Evolutionary conservation across 73 alveolate species (phyloP), one percentile per base, ranked within the genome.

Genomic region (Paramecium bursaria): DNA sequence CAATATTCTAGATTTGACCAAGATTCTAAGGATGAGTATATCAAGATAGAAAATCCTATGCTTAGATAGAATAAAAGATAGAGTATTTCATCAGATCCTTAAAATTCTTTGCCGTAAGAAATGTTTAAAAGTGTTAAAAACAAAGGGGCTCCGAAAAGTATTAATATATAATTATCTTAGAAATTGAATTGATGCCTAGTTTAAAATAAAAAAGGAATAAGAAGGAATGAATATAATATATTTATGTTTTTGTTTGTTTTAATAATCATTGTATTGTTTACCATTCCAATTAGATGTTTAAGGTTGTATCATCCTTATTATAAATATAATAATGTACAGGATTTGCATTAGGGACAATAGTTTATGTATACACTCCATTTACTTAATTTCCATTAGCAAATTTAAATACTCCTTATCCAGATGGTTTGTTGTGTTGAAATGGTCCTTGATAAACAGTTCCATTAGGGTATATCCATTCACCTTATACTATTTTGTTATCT

Each of bases 371-470:
- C 23, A 75, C 85, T 2, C 98, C 99, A 48, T 90, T 89, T 19
- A 92, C 92, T 14, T 49, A 75, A 55, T 96, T 95, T 53, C 96
- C 97, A 90, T 96, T 95, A 11, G 95, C 86, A 74, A 91, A 95
- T 50, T 87, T 92, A 97, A 98, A 94, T 74, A 74, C 77, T 44
- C 98, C 95, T 33, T 88, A 86, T 0, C 99, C 99, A 90, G 90
- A 85, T 42, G 98, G 98, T 85, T 92, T 95, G 82, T 95, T 95
- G 85, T 91, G 92, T 13, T 74, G 93, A 86, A 96, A 96, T 35
- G 91, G 88, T 4, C 99, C 99, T 87, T 90, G 96, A 52, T 91
- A 96, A 46, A 82, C 87, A 50, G 94, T 94, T 49, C 99, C 99
- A 89, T 95, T 96, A 1, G 98, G 96, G 51, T 86, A 92, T 10